These are phyloP conservation scores for Trametes maxima DNA, from an alignment of 768 basidiomycete genomes.

Conservation along the genomic window DNA sequence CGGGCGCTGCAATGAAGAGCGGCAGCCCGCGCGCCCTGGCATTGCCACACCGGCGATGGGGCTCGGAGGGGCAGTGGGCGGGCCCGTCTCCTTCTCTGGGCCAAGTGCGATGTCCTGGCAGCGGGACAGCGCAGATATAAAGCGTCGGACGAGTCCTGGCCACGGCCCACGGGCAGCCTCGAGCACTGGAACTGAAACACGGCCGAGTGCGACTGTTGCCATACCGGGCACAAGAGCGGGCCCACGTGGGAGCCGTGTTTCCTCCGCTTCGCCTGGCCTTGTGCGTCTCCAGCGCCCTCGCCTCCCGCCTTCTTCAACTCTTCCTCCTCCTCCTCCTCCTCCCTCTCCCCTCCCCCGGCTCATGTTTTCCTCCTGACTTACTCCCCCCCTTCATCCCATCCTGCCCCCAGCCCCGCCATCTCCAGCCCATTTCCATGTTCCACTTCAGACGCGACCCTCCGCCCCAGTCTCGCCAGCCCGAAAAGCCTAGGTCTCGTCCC, in stretches of 20 bases:
- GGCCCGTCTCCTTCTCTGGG: background rate
- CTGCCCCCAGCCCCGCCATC: background rate
- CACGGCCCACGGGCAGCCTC: background rate
- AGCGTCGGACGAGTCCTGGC: background rate
- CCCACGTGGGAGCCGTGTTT: constrained; percentile 18
- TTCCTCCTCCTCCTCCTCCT: constrained; percentile 2
- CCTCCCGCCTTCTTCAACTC: background rate
- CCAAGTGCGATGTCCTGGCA: background rate
- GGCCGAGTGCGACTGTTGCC: background rate
- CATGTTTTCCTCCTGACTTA: constrained; percentile 6
- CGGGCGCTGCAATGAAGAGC: background rate
- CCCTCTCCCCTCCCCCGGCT: constrained; percentile 4
- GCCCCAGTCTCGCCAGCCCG: constrained; percentile 15
- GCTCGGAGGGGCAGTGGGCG: too few relatives aligned
- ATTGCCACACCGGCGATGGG: background rate
- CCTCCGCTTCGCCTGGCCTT: background rate
- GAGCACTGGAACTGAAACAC: constrained; percentile 16
- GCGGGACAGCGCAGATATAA: background rate
- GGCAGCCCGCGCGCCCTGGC: background rate
- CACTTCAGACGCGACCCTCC: constrained; percentile 21
- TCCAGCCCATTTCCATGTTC: constrained; percentile 18
- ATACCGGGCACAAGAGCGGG: constrained; percentile 23
- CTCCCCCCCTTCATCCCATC: background rate
- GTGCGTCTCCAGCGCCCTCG: background rate
- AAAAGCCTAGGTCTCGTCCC: constrained; percentile 19